Evolutionary conservation across 2,329 filamentous ascomycete species (phyloP).

Genomic region (Clarireedia paspali): DNA sequence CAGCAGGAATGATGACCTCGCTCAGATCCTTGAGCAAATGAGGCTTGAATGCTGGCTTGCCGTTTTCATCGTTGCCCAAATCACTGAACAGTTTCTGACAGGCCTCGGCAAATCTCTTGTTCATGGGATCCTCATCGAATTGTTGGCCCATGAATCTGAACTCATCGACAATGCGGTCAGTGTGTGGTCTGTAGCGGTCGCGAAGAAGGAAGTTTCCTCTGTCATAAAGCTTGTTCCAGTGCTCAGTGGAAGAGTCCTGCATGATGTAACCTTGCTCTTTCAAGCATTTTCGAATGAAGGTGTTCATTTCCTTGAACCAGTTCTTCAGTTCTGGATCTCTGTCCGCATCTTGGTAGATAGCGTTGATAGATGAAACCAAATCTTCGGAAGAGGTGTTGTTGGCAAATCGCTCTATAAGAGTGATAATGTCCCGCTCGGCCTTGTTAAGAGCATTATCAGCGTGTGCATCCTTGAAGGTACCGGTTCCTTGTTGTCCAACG

Average conservation of each 20-base stretch:
- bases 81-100: slow-evolving; percentile 82
- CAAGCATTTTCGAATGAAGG: slow-evolving; percentile 73
- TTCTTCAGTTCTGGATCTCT: slow-evolving; percentile 75
- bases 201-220: slow-evolving; percentile 79
- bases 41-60: slow-evolving; percentile 85
- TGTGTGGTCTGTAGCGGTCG: slow-evolving; percentile 79
- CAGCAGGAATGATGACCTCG: slow-evolving; percentile 74
- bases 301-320: slow-evolving; percentile 79
- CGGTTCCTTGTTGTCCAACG: slow-evolving; percentile 55
- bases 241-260: slow-evolving; percentile 66
- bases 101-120: slow-evolving; percentile 69
- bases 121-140: slow-evolving; percentile 82
- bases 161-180: slow-evolving; percentile 80
- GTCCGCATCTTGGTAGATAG: slow-evolving; percentile 82
- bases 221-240: slow-evolving; percentile 83
- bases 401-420: slow-evolving; percentile 87
- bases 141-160: slow-evolving; percentile 83
- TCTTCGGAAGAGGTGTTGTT: slow-evolving; percentile 88
- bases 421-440: slow-evolving; percentile 77
- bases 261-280: slow-evolving; percentile 89
- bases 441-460: slow-evolving; percentile 53
- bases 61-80: slow-evolving; percentile 78
- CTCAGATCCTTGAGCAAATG: slow-evolving; percentile 84
- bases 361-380: slow-evolving; percentile 74
- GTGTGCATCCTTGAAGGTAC: slow-evolving; percentile 66